phyloP scores from a whole-genome alignment of 2,329 filamentous ascomycete genomes.

The Fusarium nodosum region DNA sequence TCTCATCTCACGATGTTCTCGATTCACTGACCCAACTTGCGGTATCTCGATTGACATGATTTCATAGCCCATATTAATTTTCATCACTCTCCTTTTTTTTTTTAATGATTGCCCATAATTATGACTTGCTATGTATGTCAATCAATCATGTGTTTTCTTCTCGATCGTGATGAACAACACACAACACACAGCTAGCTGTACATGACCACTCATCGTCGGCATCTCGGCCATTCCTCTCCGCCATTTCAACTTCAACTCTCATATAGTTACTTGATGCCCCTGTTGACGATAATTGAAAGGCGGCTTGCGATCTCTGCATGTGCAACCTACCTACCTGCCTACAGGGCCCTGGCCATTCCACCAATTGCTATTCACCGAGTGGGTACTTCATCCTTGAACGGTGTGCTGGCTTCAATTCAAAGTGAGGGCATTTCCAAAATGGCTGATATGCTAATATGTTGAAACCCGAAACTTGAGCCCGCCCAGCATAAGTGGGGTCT shows the following conservation, averaged over 20 bases:
- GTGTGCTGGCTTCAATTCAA: conserved; percentile 6
- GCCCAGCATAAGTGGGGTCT: neutral
- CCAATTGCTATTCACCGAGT: neutral
- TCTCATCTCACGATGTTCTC: conserved; percentile 25
- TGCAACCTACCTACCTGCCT: neutral
- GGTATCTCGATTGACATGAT: conserved; percentile 14
- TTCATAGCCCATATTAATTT: conserved; percentile 22
- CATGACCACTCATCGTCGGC: conserved; percentile 3
- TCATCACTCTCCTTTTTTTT: neutral
- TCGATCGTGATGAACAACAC: conserved; percentile 3
- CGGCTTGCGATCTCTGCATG: neutral
- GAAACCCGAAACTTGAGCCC: conserved; percentile 16
- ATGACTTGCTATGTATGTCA: conserved; percentile 5
- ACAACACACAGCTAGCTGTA: neutral
- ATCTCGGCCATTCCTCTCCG: conserved; percentile 32
- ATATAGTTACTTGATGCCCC: neutral
- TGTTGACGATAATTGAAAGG: conserved; percentile 11
- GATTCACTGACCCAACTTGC: conserved; percentile 1
- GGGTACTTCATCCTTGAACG: conserved; percentile 2
- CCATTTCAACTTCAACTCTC: neutral
- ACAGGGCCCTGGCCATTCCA: conserved; percentile 5
- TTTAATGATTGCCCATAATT: conserved; percentile 2
- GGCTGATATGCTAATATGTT: conserved; percentile 5
- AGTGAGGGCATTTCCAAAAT: conserved; percentile 18
- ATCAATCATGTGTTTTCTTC: conserved; percentile 18